Evolutionary conservation across 352 stramenopile genomes (phyloP).

Genomic region (Detonula confervacea): DNA sequence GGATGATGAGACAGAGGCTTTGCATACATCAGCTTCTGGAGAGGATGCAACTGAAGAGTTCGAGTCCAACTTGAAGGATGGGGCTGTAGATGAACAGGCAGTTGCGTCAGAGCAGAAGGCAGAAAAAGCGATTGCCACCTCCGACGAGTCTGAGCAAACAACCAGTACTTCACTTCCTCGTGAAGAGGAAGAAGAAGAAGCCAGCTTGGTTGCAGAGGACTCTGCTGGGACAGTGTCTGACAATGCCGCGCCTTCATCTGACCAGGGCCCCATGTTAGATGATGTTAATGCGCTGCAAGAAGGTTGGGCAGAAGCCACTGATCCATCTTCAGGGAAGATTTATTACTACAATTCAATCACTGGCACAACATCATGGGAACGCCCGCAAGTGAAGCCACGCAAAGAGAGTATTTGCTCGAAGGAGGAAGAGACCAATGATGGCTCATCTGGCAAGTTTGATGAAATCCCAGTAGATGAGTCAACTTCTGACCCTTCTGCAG

Average conservation of each 20-base stretch:
- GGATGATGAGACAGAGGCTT: neutral
- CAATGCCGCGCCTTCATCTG: neutral
- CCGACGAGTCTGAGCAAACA: neutral
- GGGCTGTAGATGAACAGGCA: neutral
- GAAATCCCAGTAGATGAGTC: too few relatives aligned
- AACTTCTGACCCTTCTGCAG: too few relatives aligned
- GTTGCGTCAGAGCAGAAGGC: conserved; percentile 1
- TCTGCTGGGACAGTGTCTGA: neutral
- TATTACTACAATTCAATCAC: conserved; percentile 68
- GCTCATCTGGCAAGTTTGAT: too few relatives aligned
- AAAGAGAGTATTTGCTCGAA: too few relatives aligned
- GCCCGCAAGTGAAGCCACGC: too few relatives aligned
- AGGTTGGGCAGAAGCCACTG: conserved; percentile 54
- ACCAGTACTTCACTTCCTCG: too few relatives aligned
- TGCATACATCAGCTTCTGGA: neutral
- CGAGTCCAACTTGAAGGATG: too few relatives aligned
- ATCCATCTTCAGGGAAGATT: conserved; percentile 37
- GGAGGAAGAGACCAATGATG: too few relatives aligned
- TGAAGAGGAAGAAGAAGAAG: too few relatives aligned
- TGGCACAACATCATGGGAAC: conserved; percentile 48
- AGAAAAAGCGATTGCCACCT: neutral
- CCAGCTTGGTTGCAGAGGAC: neutral
- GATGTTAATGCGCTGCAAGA: conserved; percentile 25
- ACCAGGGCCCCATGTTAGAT: too few relatives aligned
- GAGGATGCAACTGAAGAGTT: neutral